phyloP scores from a whole-genome alignment of 495 filamentous ascomycete species.

The Tuber indicum region DNA sequence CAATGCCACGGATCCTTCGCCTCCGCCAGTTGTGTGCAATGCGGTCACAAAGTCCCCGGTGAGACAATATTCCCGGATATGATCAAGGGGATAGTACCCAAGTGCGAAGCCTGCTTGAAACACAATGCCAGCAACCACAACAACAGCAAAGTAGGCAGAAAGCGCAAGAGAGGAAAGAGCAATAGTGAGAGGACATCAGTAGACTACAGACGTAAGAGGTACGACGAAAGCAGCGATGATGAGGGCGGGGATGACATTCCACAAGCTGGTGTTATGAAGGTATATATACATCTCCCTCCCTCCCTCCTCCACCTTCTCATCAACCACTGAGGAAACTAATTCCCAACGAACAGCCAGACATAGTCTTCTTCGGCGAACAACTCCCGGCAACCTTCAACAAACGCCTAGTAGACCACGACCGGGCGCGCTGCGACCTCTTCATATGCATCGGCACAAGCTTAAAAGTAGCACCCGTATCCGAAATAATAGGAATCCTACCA shows the following conservation, averaged over 20 bases:
- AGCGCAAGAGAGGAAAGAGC: constrained; percentile 69
- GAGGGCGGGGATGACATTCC: constrained; percentile 65
- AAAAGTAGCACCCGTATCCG: constrained; percentile 89
- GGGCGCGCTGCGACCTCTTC: constrained; percentile 75
- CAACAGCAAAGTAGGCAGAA: constrained; percentile 50
- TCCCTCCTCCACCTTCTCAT: constrained; percentile 5
- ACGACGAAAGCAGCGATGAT: constrained; percentile 54
- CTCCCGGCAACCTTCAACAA: constrained; percentile 79
- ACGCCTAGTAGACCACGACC: constrained; percentile 71
- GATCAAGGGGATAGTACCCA: constrained; percentile 61
- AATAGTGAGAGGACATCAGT: constrained; percentile 46
- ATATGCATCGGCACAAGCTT: constrained; percentile 95
- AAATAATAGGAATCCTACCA: constrained; percentile 76
- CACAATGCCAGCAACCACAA: constrained; percentile 42
- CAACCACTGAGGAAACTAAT: constrained; percentile 8
- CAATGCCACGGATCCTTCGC: constrained; percentile 97
- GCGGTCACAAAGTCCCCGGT: constrained; percentile 65
- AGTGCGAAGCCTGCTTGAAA: constrained; percentile 57
- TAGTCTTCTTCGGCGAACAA: constrained; percentile 92
- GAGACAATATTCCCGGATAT: constrained; percentile 72
- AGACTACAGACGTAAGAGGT: constrained; percentile 47
- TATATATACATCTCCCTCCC: constrained; percentile 20
- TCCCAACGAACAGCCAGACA: constrained; percentile 59
- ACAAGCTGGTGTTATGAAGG: constrained; percentile 85
- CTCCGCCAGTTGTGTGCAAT: constrained; percentile 82